phyloP scores from a whole-genome alignment of 305 asterid genomes.

The Fraxinus platypoda region DNA sequence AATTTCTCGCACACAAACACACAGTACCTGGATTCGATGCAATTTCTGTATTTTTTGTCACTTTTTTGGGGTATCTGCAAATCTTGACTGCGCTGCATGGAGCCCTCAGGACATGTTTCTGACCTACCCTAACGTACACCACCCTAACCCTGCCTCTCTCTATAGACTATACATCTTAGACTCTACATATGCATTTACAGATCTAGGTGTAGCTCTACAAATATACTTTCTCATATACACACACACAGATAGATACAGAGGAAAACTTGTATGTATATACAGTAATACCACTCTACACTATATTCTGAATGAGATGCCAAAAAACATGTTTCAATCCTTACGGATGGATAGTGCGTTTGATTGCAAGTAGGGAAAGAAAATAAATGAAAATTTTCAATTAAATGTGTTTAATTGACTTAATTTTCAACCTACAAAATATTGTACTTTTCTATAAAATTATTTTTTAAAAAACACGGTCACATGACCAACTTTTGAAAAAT shows the following conservation, averaged over 20 bases:
- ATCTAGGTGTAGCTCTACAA: not conserved
- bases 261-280: not conserved
- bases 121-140: not conserved
- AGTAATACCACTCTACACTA: not conserved
- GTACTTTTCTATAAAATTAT: too few relatives aligned
- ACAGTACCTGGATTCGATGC: not conserved
- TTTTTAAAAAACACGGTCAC: too few relatives aligned
- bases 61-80: not conserved
- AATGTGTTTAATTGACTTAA: too few relatives aligned
- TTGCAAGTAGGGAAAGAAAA: too few relatives aligned
- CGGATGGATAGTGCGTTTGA: too few relatives aligned
- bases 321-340: not conserved
- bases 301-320: not conserved
- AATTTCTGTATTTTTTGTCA: not conserved
- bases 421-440: too few relatives aligned
- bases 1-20: not conserved
- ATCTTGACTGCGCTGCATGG: not conserved
- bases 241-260: not conserved
- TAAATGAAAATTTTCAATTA: too few relatives aligned
- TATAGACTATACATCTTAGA: slow-evolving; percentile 12
- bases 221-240: slow-evolving; percentile 9
- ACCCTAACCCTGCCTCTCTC: not conserved
- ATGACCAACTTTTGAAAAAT: too few relatives aligned
- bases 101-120: not conserved
- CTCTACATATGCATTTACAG: not conserved